A percentile compares a stretch with the other conserved stretches of the same genome.
Evolutionary conservation across 192 early-diverging fungal species (phyloP).

Genomic region (Spinellus fusiger): DNA sequence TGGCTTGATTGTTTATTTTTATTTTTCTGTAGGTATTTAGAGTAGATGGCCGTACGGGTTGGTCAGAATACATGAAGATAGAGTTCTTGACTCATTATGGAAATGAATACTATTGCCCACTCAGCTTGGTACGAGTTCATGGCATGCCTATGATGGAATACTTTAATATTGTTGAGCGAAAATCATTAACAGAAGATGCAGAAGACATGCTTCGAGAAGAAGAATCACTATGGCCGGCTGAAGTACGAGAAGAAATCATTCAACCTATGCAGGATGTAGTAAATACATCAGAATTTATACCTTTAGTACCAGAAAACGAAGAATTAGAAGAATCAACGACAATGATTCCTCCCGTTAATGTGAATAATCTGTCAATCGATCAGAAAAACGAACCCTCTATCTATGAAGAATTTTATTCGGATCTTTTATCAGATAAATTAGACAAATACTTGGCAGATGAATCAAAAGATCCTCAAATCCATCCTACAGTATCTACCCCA

Average conservation of each 20-base stretch:
- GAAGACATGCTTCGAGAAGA: conserved; percentile 14
- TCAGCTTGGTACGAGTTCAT: conserved; percentile 81
- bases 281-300: conserved; percentile 17
- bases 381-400: background rate
- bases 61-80: conserved; percentile 81
- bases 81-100: conserved; percentile 90
- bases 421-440: no score
- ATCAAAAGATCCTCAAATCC: no score
- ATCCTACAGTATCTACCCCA: no score
- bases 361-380: background rate
- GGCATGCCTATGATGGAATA: conserved; percentile 93
- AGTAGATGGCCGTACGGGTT: conserved; percentile 66
- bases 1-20: background rate
- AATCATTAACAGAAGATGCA: conserved; percentile 21
- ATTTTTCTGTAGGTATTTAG: conserved; percentile 65
- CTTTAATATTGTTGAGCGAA: conserved; percentile 55
- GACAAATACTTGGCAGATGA: no score
- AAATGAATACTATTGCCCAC: conserved; percentile 88
- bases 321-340: background rate
- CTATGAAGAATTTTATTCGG: background rate
- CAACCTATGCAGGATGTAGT: conserved; percentile 9
- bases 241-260: conserved; percentile 26
- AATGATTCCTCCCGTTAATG: conserved; percentile 3
- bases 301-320: conserved; percentile 2
- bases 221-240: conserved; percentile 25